Evolutionary conservation across 306 rosid genomes (phyloP), one percentile per base, ranked within the genome.

Genomic region (Acacia acuminata): DNA sequence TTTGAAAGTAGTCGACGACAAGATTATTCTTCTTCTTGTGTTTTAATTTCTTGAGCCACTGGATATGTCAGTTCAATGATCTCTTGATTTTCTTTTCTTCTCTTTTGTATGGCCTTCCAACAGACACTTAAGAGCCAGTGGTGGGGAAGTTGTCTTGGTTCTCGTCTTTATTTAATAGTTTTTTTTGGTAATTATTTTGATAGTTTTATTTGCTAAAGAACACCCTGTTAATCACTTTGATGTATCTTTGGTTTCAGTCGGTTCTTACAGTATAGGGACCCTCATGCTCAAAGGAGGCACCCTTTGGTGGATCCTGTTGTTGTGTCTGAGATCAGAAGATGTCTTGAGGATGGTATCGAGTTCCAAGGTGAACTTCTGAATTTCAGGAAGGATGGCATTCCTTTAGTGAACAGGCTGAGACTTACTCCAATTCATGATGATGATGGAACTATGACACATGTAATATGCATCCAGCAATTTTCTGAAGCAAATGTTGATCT

Each of bases 231-330:
- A 83, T 65, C 66, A 38, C 25, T 71, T 82, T 81, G 55, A 22
- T 70, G 78, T 75, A 66, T 76, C 44, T 74, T 66, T 66, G 82
- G 83, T 89, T 89, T 79, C 98, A 96, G 99, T 74, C 97, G 98
- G 79, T 94, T 96, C 92, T 87, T 96, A 70, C 99, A 96, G 69
- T 91, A 85, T 77, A 90, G 98, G 79, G 99, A 96, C 81, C 98
- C 94, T 86, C 94, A 78, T 83, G 97, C 99, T 68, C 97, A 96
- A 82, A 85, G 98, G 82, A 85, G 99, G 56, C 99, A 96, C 82
- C 99, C 99, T 79, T 77, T 94, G 91, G 97, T 94, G 67, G 98
- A 96, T 84, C 99, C 99, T 4, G 99, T 91, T 82, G 99, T 96
- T 64, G 98, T 94, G 48, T 89, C 99, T 70, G 98, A 96, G 92